phyloP scores from a whole-genome alignment of 306 rosid genomes.

The Canavalia gladiata region DNA sequence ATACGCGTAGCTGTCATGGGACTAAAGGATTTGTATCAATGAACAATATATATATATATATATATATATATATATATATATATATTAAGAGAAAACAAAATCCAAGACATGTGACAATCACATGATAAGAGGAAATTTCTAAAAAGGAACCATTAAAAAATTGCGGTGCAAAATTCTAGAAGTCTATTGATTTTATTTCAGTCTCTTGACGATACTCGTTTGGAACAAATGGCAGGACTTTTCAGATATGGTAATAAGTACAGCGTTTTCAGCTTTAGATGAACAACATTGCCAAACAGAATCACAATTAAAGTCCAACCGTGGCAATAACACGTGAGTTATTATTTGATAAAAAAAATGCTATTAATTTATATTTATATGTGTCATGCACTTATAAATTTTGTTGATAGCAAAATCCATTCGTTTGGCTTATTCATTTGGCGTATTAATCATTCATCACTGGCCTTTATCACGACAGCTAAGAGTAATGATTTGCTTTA shows the following conservation, averaged over 20 bases:
- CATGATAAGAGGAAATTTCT: too few species aligned
- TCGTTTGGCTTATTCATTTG: conserved; percentile 26
- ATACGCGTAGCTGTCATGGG: too few species aligned
- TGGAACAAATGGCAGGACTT: not conserved
- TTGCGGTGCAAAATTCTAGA: too few species aligned
- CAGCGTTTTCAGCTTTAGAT: not conserved
- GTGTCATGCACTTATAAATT: not conserved
- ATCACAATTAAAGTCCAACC: not conserved
- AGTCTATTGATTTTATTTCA: too few species aligned
- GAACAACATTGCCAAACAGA: not conserved
- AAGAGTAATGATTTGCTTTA: conserved; percentile 38
- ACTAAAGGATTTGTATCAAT: too few species aligned
- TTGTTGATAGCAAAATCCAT: not conserved
- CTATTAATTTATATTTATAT: not conserved
- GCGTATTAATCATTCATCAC: not conserved
- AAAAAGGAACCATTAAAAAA: too few species aligned
- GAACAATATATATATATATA: too few species aligned
- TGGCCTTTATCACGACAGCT: not conserved
- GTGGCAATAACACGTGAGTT: not conserved
- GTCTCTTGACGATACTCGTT: too few species aligned
- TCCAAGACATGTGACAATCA: too few species aligned
- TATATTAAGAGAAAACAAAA: too few species aligned
- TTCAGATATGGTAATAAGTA: not conserved
- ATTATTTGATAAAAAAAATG: not conserved
- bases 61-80: too few species aligned